Evolutionary conservation across 1,139 yeast species (phyloP).

Genomic region (Yamadazyma trypodendri): DNA sequence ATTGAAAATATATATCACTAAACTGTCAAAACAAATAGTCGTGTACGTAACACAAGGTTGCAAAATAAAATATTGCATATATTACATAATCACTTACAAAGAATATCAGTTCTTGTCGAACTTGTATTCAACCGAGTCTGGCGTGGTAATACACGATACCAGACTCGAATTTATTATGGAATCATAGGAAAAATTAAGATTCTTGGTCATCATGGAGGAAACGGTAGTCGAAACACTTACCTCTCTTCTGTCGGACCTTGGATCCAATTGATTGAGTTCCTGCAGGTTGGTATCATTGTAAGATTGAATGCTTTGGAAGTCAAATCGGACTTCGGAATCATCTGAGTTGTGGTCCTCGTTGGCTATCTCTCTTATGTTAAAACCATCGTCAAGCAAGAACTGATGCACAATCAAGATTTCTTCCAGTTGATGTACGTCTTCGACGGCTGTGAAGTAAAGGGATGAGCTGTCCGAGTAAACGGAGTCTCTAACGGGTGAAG

Average conservation of each 20-base stretch:
- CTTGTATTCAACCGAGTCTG: slow-evolving; percentile 17
- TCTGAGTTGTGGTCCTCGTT: neutral
- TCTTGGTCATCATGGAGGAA: slow-evolving; percentile 24
- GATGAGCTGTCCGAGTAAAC: slow-evolving; percentile 13
- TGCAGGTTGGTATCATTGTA: neutral
- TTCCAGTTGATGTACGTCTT: slow-evolving; percentile 2
- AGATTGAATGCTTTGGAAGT: neutral
- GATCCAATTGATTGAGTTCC: neutral
- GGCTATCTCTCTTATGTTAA: neutral
- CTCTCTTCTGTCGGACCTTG: slow-evolving; percentile 13
- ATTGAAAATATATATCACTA: no score
- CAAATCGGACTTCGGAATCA: neutral
- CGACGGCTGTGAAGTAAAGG: slow-evolving; percentile 17
- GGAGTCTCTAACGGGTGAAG: slow-evolving; percentile 4
- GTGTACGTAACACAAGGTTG: neutral
- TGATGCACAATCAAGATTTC: neutral
- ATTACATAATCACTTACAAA: neutral
- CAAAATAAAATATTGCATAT: neutral
- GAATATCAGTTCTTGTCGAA: neutral
- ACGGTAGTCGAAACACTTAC: slow-evolving; percentile 18
- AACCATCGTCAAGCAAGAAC: neutral
- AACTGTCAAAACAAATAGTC: no score
- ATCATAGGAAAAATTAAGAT: slow-evolving; percentile 13
- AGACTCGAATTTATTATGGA: slow-evolving; percentile 12
- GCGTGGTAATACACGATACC: slow-evolving; percentile 19